These are phyloP conservation scores for Colletotrichum kahawae DNA, from an alignment of 2,329 filamentous ascomycete genomes.

Conservation along the genomic window DNA sequence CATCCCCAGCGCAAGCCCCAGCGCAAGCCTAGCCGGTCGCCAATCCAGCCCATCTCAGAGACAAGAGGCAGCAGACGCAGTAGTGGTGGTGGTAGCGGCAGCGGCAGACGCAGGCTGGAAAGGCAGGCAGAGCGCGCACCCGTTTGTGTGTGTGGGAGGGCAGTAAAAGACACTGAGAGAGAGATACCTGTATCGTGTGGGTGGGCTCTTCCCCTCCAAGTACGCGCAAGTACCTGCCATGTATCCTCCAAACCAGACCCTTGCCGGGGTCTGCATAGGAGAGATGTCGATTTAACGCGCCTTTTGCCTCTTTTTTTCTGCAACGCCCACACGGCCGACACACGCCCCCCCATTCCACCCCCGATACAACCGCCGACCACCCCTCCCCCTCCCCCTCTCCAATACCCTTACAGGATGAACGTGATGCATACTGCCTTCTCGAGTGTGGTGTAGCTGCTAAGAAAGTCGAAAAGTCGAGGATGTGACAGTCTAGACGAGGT, in stretches of 20 bases:
- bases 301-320: slow-evolving; percentile 11
- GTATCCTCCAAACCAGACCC: slow-evolving; percentile 9
- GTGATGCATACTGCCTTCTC: slow-evolving; percentile 11
- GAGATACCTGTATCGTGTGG: slow-evolving; percentile 4
- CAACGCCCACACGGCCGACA: background rate
- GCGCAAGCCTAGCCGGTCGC: background rate
- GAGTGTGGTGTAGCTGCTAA: slow-evolving; percentile 10
- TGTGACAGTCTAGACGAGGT: slow-evolving; percentile 13
- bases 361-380: slow-evolving; percentile 22
- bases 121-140: background rate
- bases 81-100: background rate
- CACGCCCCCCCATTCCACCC: slow-evolving; percentile 9
- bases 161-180: background rate
- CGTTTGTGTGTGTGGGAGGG: background rate
- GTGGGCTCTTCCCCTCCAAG: slow-evolving; percentile 12
- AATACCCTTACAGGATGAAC: slow-evolving; percentile 15
- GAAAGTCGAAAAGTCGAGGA: slow-evolving; percentile 6
- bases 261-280: slow-evolving; percentile 5
- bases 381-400: slow-evolving; percentile 1
- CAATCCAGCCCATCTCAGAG: slow-evolving; percentile 12
- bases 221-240: slow-evolving; percentile 17
- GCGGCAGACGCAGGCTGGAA: slow-evolving; percentile 11
- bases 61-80: slow-evolving; percentile 18
- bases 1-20: background rate
- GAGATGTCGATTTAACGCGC: slow-evolving; percentile 9